Base-by-base conservation (phyloP, 352 stramenopile species). In the Globisporangium splendens region DNA sequence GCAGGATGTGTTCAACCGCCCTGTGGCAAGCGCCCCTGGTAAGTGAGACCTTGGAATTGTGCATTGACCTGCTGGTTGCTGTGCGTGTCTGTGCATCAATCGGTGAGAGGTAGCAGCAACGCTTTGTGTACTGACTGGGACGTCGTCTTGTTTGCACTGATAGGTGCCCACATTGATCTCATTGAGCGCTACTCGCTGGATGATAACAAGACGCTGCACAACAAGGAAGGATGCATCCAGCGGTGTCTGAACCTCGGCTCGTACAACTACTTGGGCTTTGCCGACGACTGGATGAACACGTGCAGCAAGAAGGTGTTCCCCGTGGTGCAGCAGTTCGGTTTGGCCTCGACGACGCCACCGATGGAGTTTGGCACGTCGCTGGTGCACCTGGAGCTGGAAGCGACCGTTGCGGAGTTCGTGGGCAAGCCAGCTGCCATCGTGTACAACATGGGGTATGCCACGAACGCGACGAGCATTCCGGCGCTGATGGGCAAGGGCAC, bases 261-360 rank as follows among this genome's bases (percentile, higher is more conserved):
- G 46, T 98, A 98, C 83, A 98, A 98, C 73, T 98, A 98, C 70
- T 74, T 98, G 3, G 95, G 95, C n/a, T 98, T 98, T 76, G 95
- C 91, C 1, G 95, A 98, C 68, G 93, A 98, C 70, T 98, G 93
- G 94, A 74, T 96, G 57, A 65, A 77, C 47, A 98, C 90, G 14
- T 98, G 95, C 69, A 65, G 71, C 43, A 49, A 72, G 1, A 62
- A 73, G 17, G 95, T 98, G 8, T 65, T 97, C 47, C 58, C 43
- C 3, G 70, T 72, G 10, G 61, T 97, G 3, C 59, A 89, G 8
- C 38, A 69, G 8, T 84, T 94, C 12, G 82, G 85, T 2, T 73
- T 96, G 13, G 61, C 54, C 14, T 60, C 64, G 28, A 70, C 59
- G 6, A 61, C 57, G 18, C 57, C 70, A 1, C 48, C 65, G 3